Evolutionary conservation across 495 filamentous ascomycete species (phyloP).

Genomic region (Trichocladium uniseriatum): DNA sequence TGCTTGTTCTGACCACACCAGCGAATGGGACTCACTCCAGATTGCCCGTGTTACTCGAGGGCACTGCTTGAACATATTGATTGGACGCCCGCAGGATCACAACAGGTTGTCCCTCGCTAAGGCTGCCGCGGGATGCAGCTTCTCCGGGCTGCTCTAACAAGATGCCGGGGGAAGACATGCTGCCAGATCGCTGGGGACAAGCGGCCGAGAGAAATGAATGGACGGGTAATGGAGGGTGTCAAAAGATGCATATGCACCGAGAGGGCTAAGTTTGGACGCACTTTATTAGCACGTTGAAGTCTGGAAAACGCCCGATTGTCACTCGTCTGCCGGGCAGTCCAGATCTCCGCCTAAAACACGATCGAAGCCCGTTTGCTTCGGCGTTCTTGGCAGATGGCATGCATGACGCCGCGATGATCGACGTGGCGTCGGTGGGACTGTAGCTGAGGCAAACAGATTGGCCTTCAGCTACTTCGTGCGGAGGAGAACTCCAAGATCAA

Average conservation of each 20-base stretch:
- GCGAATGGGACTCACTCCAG: slow-evolving; percentile 15
- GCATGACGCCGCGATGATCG: background rate
- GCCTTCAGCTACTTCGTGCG: background rate
- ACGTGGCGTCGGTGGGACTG: background rate
- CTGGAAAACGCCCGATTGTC: background rate
- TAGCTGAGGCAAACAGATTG: background rate
- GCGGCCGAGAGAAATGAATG: background rate
- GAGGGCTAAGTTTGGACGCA: background rate
- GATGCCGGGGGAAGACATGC: background rate
- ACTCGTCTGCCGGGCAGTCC: no score
- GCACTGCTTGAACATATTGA: slow-evolving; percentile 8
- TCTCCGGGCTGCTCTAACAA: slow-evolving; percentile 11
- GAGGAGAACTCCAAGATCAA: background rate
- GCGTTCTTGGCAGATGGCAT: slow-evolving; percentile 4
- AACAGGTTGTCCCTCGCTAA: slow-evolving; percentile 18
- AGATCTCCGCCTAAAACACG: background rate
- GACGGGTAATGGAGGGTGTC: background rate
- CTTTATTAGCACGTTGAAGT: background rate
- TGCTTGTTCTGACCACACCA: slow-evolving; percentile 1
- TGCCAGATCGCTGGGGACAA: slow-evolving; percentile 2
- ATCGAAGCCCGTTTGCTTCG: background rate
- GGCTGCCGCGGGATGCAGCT: slow-evolving; percentile 17
- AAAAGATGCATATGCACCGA: background rate
- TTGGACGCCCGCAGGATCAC: slow-evolving; percentile 25
- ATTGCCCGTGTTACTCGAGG: slow-evolving; percentile 22